Evolutionary conservation across 202 grass and related monocot species (phyloP).

Genomic region (Tripidium arundinaceum): DNA sequence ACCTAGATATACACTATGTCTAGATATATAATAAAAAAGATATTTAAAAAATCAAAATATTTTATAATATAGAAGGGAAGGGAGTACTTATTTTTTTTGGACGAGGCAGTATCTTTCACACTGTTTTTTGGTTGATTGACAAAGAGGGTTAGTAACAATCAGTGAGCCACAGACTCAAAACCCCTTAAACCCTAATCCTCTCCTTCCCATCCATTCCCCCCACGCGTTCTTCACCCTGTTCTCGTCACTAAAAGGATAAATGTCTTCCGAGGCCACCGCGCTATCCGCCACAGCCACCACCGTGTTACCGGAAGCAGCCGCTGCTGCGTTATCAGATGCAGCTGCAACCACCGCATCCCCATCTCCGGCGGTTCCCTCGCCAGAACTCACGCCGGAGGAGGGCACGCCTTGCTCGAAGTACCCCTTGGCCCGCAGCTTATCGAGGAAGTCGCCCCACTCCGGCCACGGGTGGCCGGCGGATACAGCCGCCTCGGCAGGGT

Average conservation of each 20-base stretch:
- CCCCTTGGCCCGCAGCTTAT: conserved; percentile 75
- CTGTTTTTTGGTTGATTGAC: too few relatives aligned
- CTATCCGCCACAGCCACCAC: not conserved
- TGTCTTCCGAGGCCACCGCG: not conserved
- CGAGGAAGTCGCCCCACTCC: conserved; percentile 73
- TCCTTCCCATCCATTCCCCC: too few relatives aligned
- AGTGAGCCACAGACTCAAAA: too few relatives aligned
- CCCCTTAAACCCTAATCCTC: too few relatives aligned
- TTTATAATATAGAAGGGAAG: too few relatives aligned
- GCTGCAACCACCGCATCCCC: not conserved
- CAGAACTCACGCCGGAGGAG: not conserved
- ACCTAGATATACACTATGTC: too few relatives aligned
- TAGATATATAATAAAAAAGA: too few relatives aligned
- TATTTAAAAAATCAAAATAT: too few relatives aligned
- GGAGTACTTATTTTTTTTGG: too few relatives aligned
- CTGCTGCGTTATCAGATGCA: not conserved
- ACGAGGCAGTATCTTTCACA: too few relatives aligned
- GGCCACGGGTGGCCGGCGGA: conserved; percentile 64
- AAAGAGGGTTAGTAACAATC: too few relatives aligned
- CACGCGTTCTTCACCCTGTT: conserved; percentile 90
- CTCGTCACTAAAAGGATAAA: conserved; percentile 22
- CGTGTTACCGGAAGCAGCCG: not conserved
- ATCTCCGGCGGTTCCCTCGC: conserved; percentile 17
- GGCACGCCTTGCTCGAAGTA: conserved; percentile 46
- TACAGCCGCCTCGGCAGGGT: conserved; percentile 10